Conservation (phyloP, 2,329 filamentous ascomycete species). For the Fusarium stilboides region DNA sequence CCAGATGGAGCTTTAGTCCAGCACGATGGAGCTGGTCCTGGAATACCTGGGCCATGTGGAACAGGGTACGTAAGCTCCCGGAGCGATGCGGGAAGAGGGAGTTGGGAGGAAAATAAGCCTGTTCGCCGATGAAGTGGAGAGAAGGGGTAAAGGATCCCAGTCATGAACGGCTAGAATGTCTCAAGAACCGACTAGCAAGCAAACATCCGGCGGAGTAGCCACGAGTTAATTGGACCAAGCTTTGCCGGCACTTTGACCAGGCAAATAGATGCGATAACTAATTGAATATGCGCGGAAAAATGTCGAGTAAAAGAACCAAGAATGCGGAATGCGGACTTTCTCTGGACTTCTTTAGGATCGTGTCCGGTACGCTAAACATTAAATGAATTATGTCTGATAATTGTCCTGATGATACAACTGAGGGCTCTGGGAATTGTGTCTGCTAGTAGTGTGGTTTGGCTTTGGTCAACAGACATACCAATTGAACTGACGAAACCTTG, state of each 20-base stretch:
- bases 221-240: constrained; percentile 31
- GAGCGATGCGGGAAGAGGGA: constrained; percentile 45
- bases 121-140: constrained; percentile 40
- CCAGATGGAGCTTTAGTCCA: constrained; percentile 25
- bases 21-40: constrained; percentile 29
- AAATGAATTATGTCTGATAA: constrained; percentile 16
- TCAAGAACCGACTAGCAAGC: constrained; percentile 49
- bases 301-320: constrained; percentile 13
- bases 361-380: background rate
- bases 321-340: constrained; percentile 16
- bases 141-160: constrained; percentile 39
- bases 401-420: constrained; percentile 6
- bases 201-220: constrained; percentile 37
- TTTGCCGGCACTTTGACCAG: constrained; percentile 37
- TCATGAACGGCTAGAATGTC: constrained; percentile 48
- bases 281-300: constrained; percentile 12
- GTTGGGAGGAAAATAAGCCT: constrained; percentile 28
- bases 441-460: background rate
- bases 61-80: constrained; percentile 48
- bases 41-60: constrained; percentile 43
- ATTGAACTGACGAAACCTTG: background rate
- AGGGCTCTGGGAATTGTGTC: constrained; percentile 7
- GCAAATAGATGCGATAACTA: constrained; percentile 18
- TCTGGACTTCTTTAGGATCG: constrained; percentile 3
- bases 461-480: background rate